Evolutionary conservation across 2,329 filamentous ascomycete species (phyloP), one percentile per base, ranked within the genome.

Genomic region (Pseudogymnoascus sp.): DNA sequence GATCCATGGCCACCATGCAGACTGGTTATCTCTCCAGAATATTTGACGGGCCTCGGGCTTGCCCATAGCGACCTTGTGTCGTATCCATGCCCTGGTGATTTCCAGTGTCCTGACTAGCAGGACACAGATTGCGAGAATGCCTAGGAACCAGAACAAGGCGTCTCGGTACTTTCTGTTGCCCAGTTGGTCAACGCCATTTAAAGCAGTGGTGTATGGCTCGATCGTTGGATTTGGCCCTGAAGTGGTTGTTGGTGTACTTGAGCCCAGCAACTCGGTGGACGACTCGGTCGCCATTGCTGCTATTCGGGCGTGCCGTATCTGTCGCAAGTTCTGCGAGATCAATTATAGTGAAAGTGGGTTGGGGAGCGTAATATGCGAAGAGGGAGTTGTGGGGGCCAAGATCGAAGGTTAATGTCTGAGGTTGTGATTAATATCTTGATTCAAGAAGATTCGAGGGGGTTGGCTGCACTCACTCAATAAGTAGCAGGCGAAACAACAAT

Each of bases 131-230:
- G 76, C 83, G 61, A 84, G 73, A 62, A 79, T 78, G 15, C 85
- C 85, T 62, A 87, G 69, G 59, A 76, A 84, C 80, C 80, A 85
- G 84, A 84, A 87, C 10, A 87, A 69, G 39, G 77, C 72, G 65
- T 86, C 77, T 68, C 77, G 81, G 69, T 86, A 83, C 10, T 83
- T 67, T 66, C 83, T 72, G 70, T 87, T 86, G 66, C 80, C 75
- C 1, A 74, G 67, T 69, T 86, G 83, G 67, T 85, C 81, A 65
- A 87, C 84, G 61, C 85, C 85, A 67, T 80, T 81, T 64, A 87
- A 78, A 55, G 76, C 77, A 33, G 79, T 80, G 67, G 80, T 77
- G 71, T 79, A 87, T 15, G 81, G 80, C 12, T 80, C 77, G 63
- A 86, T 81, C 18, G 81, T 82, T 18, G 78, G 75, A 42, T 74